Percentiles rank a stretch among this genome's conserved stretches.
phyloP scores from a whole-genome alignment of 2,329 filamentous ascomycete genomes.

The Aspergillus arachidicola region DNA sequence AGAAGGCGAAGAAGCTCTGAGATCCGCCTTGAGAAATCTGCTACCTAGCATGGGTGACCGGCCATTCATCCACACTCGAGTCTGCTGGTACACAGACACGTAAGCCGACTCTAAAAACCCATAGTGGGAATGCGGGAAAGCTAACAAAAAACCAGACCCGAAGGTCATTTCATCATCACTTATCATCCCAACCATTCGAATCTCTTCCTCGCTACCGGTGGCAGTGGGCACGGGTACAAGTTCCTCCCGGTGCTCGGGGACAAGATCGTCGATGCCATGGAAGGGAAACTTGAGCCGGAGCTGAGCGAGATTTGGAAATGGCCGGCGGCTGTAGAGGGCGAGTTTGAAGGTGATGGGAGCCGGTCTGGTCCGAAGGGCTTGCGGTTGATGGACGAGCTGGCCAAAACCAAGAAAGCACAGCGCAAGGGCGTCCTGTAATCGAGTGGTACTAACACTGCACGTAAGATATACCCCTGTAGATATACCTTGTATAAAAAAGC shows the following conservation, averaged over 20 bases:
- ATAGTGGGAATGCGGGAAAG: not conserved
- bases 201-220: constrained; percentile 56
- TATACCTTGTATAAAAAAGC: not conserved
- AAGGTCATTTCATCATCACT: constrained; percentile 71
- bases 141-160: constrained; percentile 42
- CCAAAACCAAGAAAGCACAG: constrained; percentile 30
- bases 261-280: constrained; percentile 51
- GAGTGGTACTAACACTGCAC: not conserved
- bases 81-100: constrained; percentile 80
- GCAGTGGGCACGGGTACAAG: constrained; percentile 58
- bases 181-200: constrained; percentile 63
- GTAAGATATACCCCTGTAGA: constrained; percentile 4
- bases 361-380: constrained; percentile 39
- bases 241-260: constrained; percentile 58
- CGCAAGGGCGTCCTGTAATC: constrained; percentile 28
- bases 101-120: constrained; percentile 26
- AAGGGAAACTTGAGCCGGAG: constrained; percentile 47
- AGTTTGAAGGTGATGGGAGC: constrained; percentile 42
- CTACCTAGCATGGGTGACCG: constrained; percentile 63
- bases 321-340: constrained; percentile 27
- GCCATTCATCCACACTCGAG: constrained; percentile 62
- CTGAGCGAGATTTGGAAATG: constrained; percentile 48
- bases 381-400: constrained; percentile 43
- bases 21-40: constrained; percentile 62
- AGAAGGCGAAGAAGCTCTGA: constrained; percentile 65